phyloP scores from a whole-genome alignment of 768 basidiomycete genomes.

The Phanerochaete sordida region DNA sequence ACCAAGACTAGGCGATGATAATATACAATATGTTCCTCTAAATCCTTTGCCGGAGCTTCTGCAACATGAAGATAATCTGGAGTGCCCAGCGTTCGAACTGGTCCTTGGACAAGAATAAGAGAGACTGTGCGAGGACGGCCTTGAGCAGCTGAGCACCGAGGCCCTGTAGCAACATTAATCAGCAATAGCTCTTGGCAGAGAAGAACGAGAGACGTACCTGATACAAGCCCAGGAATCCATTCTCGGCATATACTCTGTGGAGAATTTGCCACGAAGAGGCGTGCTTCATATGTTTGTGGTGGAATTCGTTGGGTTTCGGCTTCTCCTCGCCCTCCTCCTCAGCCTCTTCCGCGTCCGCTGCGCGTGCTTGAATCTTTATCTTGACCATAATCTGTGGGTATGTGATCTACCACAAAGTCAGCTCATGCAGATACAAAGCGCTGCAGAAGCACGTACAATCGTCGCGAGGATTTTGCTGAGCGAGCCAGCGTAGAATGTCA shows the following conservation, averaged over 20 bases:
- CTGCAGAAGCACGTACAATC: constrained; percentile 52
- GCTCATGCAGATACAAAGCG: background rate
- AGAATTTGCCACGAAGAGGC: constrained; percentile 79
- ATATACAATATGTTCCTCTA: background rate
- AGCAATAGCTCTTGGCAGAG: background rate
- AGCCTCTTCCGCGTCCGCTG: constrained; percentile 51
- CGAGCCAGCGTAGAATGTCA: constrained; percentile 86
- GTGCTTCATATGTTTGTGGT: constrained; percentile 47
- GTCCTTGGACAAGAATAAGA: constrained; percentile 97
- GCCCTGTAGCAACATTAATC: constrained; percentile 49
- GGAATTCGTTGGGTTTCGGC: constrained; percentile 35
- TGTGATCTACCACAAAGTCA: constrained; percentile 57
- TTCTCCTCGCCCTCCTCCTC: constrained; percentile 36
- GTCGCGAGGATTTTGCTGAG: constrained; percentile 94
- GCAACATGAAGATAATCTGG: constrained; percentile 44
- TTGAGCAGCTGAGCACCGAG: constrained; percentile 97
- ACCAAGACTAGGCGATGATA: background rate
- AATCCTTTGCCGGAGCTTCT: background rate
- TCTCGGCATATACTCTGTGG: constrained; percentile 59
- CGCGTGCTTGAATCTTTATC: constrained; percentile 89
- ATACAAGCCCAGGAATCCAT: constrained; percentile 94
- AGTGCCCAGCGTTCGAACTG: constrained; percentile 91
- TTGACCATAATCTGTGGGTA: constrained; percentile 98
- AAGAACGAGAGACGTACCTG: constrained; percentile 51
- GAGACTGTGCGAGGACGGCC: constrained; percentile 91